phyloP scores from a whole-genome alignment of 2,329 filamentous ascomycete genomes.

The Tolypocladium tundrense region DNA sequence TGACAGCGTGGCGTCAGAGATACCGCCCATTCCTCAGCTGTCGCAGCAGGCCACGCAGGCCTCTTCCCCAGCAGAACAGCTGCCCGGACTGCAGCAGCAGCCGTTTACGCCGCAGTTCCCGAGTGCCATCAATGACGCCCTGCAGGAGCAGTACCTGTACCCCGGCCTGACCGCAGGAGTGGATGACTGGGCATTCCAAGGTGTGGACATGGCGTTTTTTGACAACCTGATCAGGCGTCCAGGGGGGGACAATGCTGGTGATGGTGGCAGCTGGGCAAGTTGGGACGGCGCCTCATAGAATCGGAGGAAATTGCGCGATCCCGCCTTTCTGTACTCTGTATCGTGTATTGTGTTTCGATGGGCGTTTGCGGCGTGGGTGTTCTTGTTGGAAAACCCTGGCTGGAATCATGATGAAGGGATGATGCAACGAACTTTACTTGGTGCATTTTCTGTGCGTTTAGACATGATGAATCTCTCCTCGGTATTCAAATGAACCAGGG shows the following conservation, averaged over 20 bases:
- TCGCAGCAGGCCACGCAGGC: background rate
- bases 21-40: background rate
- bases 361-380: no score
- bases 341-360: background rate
- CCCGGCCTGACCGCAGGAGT: conserved; percentile 1
- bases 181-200: conserved; percentile 7
- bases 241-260: background rate
- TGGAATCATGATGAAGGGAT: no score
- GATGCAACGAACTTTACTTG: no score
- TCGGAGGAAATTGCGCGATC: no score
- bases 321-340: background rate
- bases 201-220: conserved; percentile 8
- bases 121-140: background rate
- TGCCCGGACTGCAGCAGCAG: background rate
- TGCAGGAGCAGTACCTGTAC: background rate
- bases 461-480: background rate
- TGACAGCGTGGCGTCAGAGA: background rate
- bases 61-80: background rate
- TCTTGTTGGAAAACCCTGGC: no score
- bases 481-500: background rate
- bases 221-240: conserved; percentile 4
- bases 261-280: no score
- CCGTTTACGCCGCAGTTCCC: background rate
- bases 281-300: no score
- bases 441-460: background rate